Evolutionary conservation across 768 basidiomycete genomes (phyloP).

Genomic region (Amanita jacksonii): DNA sequence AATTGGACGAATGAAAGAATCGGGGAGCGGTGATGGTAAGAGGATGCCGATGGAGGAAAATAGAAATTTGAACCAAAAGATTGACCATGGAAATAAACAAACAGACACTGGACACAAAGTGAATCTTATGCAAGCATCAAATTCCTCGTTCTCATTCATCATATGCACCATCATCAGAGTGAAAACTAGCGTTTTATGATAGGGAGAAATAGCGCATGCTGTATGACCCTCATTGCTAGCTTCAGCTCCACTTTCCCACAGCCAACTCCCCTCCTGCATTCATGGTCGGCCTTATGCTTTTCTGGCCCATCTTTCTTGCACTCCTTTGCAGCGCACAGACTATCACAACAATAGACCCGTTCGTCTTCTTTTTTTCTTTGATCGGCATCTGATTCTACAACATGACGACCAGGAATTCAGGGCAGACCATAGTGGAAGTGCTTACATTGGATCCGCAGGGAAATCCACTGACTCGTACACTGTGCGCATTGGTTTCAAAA

Average conservation of each 20-base stretch:
- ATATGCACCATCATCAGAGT: no score
- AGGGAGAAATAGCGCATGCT: no score
- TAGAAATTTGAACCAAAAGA: constrained; percentile 7
- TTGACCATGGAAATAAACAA: neutral
- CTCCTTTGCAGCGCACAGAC: constrained; percentile 33
- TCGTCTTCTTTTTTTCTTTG: constrained; percentile 14
- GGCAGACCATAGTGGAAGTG: constrained; percentile 42
- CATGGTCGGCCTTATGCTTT: constrained; percentile 8
- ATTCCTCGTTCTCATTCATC: no score
- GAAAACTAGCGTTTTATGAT: no score
- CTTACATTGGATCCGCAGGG: constrained; percentile 32
- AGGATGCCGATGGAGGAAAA: constrained; percentile 10
- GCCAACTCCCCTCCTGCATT: neutral
- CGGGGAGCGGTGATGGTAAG: neutral
- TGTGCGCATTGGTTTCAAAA: no score
- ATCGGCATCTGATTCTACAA: neutral
- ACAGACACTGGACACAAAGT: constrained; percentile 2
- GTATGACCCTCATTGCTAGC: no score
- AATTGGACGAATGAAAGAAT: constrained; percentile 20
- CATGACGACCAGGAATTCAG: constrained; percentile 21
- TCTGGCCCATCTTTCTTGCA: constrained; percentile 12
- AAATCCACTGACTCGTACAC: constrained; percentile 27
- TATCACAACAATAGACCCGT: constrained; percentile 38
- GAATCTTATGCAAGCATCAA: neutral
- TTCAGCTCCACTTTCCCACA: no score